Base-by-base conservation (phyloP, 2,329 filamentous ascomycete genomes). In the Stagonosporopsis rhizophila region DNA sequence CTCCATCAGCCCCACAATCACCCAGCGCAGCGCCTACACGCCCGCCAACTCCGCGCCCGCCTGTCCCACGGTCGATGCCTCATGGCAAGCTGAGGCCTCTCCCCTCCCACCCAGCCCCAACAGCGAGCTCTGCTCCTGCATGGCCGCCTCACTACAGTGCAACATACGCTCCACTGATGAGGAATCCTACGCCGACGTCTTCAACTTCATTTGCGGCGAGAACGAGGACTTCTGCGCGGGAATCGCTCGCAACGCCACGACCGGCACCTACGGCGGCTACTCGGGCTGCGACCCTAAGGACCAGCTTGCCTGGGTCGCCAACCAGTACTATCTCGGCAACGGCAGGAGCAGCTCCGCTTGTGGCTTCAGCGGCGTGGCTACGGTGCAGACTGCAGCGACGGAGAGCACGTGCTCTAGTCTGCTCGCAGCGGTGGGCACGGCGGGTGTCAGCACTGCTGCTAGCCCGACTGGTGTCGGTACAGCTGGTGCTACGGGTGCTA, bases 21-120 rank as follows among this genome's bases (percentile, higher is more conserved):
- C 90, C 55, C 79, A 85, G 58, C 85, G 84, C 67, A 81, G 79
- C 64, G 78, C 80, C 28, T 99, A 97, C 85, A 85, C 72, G 14
- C 85, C 90, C 6, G 82, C 83, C 72, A 93, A 91, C 83, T 85
- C 84, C 35, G 79, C 86, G 11, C 83, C 85, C 23, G 81, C 81
- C 39, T 99, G 95, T 84, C 95, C 95, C 14, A 80, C 81, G 4
- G 78, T 87, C 46, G 80, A 76, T 61, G 66, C 77, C 34, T 81
- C 79, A 68, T 99, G 95, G 94, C 79, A 83, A 62, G 89, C 91
- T 40, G 82, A 84, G 57, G 75, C 79, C 52, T 81, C 83, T n/a
- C 81, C 79, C 48, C 89, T 99, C 17, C 95, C 95, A 19, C 94
- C 93, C 2, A 86, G 85, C 7, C 92, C 92, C 50, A 91, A 98